These are phyloP conservation scores for Neovahlkampfia damariscottae DNA, from an alignment of 78 protist species.

Conservation along the genomic window DNA sequence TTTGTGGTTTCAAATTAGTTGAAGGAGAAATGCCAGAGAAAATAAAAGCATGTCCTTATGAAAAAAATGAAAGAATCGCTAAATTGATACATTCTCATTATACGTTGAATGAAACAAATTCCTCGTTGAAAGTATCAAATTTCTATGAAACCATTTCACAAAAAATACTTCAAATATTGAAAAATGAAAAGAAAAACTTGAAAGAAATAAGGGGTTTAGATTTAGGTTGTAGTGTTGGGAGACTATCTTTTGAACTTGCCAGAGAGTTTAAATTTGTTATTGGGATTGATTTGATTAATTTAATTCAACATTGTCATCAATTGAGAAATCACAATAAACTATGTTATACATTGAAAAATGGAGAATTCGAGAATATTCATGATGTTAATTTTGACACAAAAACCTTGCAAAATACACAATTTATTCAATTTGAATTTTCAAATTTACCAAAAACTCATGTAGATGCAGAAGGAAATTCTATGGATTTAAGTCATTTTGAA, in stretches of 20 bases:
- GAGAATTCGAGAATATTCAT: too few relatives aligned
- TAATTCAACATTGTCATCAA: too few relatives aligned
- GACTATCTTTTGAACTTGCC: slow-evolving; percentile 38
- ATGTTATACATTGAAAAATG: too few relatives aligned
- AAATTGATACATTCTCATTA: slow-evolving; percentile 36
- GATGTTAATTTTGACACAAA: too few relatives aligned
- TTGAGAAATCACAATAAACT: too few relatives aligned
- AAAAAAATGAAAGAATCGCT: slow-evolving; percentile 10
- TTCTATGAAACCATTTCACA: background rate
- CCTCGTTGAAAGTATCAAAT: too few relatives aligned
- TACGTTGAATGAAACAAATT: background rate
- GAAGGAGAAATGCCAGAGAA: background rate
- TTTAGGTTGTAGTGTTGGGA: slow-evolving; percentile 52
- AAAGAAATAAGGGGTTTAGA: slow-evolving; percentile 27
- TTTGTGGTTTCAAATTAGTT: slow-evolving; percentile 22
- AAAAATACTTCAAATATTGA: background rate
- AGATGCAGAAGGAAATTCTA: too few relatives aligned
- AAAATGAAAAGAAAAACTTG: background rate
- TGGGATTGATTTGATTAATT: slow-evolving; percentile 5
- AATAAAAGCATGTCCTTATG: slow-evolving; percentile 17
- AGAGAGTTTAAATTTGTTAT: slow-evolving; percentile 20
- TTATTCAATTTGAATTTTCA: too few relatives aligned
- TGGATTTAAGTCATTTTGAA: too few relatives aligned
- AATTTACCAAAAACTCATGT: too few relatives aligned
- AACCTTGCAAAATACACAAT: too few relatives aligned